A percentile compares a stretch with the other conserved stretches of the same genome.
Conservation (phyloP, 139 green algal species). For the Closterium sp. region DNA sequence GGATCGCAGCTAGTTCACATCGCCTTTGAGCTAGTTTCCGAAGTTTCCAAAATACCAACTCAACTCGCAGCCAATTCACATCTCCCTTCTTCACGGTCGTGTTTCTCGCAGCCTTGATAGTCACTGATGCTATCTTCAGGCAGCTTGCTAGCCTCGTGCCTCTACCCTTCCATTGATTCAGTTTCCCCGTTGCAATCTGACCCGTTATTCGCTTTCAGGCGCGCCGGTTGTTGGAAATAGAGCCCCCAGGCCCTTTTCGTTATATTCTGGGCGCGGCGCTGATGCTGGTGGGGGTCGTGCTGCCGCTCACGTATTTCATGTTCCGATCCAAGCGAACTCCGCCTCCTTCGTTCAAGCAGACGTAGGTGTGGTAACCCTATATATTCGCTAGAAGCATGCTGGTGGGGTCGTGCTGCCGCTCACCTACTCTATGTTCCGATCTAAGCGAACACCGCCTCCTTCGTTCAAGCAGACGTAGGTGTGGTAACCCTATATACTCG, state of each 20-base stretch:
- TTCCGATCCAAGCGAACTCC: constrained; percentile 29
- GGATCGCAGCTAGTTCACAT: too few relatives aligned
- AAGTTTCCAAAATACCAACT: too few relatives aligned
- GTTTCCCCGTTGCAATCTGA: background rate
- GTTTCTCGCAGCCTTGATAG: too few relatives aligned
- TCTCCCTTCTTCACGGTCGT: too few relatives aligned
- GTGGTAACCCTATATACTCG: constrained; percentile 3
- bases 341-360: constrained; percentile 33
- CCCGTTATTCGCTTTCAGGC: constrained; percentile 10
- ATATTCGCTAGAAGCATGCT: background rate
- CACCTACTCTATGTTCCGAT: constrained; percentile 43
- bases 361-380: constrained; percentile 36
- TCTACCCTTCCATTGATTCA: too few relatives aligned
- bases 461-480: constrained; percentile 48
- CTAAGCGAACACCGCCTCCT: constrained; percentile 13
- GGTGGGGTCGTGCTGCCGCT: constrained; percentile 15
- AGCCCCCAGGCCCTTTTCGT: constrained; percentile 26
- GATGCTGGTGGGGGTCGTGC: constrained; percentile 46
- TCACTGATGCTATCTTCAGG: background rate
- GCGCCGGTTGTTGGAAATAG: constrained; percentile 23
- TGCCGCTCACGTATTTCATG: constrained; percentile 36
- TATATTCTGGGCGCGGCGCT: constrained; percentile 41
- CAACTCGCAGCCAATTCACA: too few relatives aligned
- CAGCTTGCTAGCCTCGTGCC: too few relatives aligned
- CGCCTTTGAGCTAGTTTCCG: too few relatives aligned